Percentiles rank a stretch among this genome's conserved stretches.
These are phyloP conservation scores for Thermothelomyces thermophilus DNA, from an alignment of 2,329 filamentous ascomycete species.

Conservation along the genomic window DNA sequence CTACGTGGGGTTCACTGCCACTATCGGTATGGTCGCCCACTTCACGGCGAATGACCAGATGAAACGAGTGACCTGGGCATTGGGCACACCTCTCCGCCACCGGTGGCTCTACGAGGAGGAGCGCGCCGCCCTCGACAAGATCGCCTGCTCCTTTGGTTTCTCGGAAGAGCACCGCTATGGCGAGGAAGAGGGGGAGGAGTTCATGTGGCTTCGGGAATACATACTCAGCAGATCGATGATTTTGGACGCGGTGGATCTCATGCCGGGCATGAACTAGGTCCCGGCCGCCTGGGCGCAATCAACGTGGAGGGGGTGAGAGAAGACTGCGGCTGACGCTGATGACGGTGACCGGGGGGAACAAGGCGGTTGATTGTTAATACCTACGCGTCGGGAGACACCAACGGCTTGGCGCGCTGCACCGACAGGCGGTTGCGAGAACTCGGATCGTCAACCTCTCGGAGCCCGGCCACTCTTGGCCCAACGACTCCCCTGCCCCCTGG, in stretches of 20 bases:
- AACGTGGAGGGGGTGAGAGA: not conserved
- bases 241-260: conserved; percentile 78
- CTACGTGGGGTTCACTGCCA: conserved; percentile 74
- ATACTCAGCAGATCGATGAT: conserved; percentile 80
- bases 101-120: conserved; percentile 90
- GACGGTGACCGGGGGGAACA: conserved; percentile 5
- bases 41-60: conserved; percentile 92
- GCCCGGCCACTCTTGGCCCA: conserved; percentile 19
- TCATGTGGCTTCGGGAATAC: conserved; percentile 79
- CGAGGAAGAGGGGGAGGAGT: conserved; percentile 86
- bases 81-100: conserved; percentile 70
- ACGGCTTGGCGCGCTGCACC: conserved; percentile 17
- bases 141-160: conserved; percentile 89
- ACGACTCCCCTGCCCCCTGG: conserved; percentile 14
- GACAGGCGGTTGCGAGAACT: conserved; percentile 16
- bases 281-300: not conserved
- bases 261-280: conserved; percentile 71
- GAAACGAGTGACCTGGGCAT: conserved; percentile 84
- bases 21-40: conserved; percentile 75
- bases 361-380: not conserved
- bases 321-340: not conserved
- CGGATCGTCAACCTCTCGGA: conserved; percentile 16
- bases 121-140: conserved; percentile 74
- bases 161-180: conserved; percentile 71
- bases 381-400: conserved; percentile 11